phyloP scores from a whole-genome alignment of 2,329 filamentous ascomycete genomes.

The Esteya vermicola region DNA sequence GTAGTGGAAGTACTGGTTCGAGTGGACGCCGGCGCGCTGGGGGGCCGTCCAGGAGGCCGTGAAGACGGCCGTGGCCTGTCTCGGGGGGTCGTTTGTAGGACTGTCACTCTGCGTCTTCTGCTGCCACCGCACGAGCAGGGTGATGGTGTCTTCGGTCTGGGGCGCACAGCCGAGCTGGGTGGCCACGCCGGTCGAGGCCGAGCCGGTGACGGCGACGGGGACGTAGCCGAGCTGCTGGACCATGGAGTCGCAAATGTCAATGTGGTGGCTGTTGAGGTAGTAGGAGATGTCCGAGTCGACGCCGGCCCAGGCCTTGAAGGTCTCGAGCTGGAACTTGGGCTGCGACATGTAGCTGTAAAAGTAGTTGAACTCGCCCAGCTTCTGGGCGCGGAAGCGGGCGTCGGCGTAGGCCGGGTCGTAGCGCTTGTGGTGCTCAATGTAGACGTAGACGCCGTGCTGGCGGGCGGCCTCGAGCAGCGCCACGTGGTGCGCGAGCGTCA shows the following conservation, averaged over 20 bases:
- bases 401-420: constrained; percentile 89
- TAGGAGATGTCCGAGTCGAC: constrained; percentile 88
- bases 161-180: constrained; percentile 63
- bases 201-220: constrained; percentile 66
- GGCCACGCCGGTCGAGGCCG: constrained; percentile 65
- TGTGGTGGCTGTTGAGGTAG: constrained; percentile 90
- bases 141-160: constrained; percentile 86
- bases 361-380: constrained; percentile 90
- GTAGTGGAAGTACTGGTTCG: constrained; percentile 95
- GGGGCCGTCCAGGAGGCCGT: constrained; percentile 92
- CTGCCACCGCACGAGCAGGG: constrained; percentile 76
- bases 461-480: constrained; percentile 57
- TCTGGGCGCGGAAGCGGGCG: constrained; percentile 61
- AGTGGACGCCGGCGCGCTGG: constrained; percentile 86
- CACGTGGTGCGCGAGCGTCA: constrained; percentile 68
- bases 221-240: constrained; percentile 57
- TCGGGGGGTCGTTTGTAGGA: constrained; percentile 49
- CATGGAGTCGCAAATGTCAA: constrained; percentile 90
- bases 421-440: constrained; percentile 92
- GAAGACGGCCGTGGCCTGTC: constrained; percentile 75
- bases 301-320: constrained; percentile 89
- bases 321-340: constrained; percentile 81
- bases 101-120: no score
- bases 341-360: constrained; percentile 97
- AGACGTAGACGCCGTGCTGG: constrained; percentile 73